Evolutionary conservation across 257 asterid genomes (phyloP).

Genomic region (Marsdenia floribunda): DNA sequence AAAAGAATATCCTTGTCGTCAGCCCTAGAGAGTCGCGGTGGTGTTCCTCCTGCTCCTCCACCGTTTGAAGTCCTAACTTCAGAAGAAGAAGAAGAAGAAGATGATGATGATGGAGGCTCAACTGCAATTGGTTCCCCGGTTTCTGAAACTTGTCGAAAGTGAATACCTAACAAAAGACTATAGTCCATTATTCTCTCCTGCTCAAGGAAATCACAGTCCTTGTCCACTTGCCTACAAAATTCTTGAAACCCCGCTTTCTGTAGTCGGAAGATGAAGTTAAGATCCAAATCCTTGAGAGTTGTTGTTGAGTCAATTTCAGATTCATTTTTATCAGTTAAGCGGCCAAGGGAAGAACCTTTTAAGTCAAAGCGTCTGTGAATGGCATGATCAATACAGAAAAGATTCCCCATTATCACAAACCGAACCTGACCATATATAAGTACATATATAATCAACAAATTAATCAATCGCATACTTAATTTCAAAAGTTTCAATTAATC

Average conservation of each 20-base stretch:
- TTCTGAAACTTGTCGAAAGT: constrained; percentile 62
- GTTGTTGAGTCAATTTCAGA: constrained; percentile 71
- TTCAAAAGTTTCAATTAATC: background rate
- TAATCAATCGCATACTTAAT: background rate
- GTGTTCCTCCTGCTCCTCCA: constrained; percentile 22
- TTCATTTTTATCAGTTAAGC: constrained; percentile 58
- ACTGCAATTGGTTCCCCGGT: constrained; percentile 49
- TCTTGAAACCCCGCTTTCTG: constrained; percentile 68
- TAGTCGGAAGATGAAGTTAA: constrained; percentile 70
- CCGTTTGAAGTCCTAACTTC: constrained; percentile 30
- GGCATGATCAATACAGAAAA: constrained; percentile 67
- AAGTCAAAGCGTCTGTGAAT: constrained; percentile 82
- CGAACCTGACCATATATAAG: constrained; percentile 52
- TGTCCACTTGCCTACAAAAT: constrained; percentile 84
- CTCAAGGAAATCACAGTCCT: constrained; percentile 89
- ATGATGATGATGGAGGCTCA: constrained; percentile 20
- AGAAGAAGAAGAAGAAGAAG: constrained; percentile 3
- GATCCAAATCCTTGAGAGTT: constrained; percentile 92
- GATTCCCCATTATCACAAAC: constrained; percentile 89
- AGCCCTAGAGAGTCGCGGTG: constrained; percentile 30
- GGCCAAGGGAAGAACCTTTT: constrained; percentile 94
- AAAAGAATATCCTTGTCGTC: constrained; percentile 33
- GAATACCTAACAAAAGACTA: constrained; percentile 85
- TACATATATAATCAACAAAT: constrained; percentile 4
- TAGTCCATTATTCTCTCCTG: constrained; percentile 95